These are phyloP conservation scores for Candida piceae DNA, from an alignment of 805 yeast genomes.

Conservation along the genomic window DNA sequence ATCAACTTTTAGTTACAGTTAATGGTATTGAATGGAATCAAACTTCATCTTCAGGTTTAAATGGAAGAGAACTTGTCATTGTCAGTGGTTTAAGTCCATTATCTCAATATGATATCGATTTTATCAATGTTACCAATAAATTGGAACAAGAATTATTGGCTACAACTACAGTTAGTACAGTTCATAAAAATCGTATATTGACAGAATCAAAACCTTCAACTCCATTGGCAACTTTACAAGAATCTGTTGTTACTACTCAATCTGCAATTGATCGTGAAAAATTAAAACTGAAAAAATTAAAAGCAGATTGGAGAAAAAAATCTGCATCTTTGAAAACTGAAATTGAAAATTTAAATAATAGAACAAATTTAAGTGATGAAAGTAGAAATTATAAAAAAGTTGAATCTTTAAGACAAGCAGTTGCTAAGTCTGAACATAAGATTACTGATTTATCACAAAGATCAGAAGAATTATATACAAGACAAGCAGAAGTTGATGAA, in stretches of 20 bases:
- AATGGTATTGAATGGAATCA: slow-evolving; percentile 71
- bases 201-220: slow-evolving; percentile 35
- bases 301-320: slow-evolving; percentile 54
- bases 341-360: slow-evolving; percentile 46
- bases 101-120: slow-evolving; percentile 57
- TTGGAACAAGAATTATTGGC: slow-evolving; percentile 28
- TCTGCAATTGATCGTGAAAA: slow-evolving; percentile 55
- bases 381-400: slow-evolving; percentile 50
- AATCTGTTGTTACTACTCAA: slow-evolving; percentile 60
- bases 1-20: slow-evolving; percentile 43
- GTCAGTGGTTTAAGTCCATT: slow-evolving; percentile 62
- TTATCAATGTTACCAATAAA: slow-evolving; percentile 31
- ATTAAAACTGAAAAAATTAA: slow-evolving; percentile 48
- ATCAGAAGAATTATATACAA: slow-evolving; percentile 30
- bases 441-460: slow-evolving; percentile 32
- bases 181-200: slow-evolving; percentile 28
- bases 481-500: slow-evolving; percentile 36
- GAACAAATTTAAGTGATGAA: slow-evolving; percentile 47
- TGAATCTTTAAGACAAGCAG: slow-evolving; percentile 44
- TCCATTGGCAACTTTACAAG: slow-evolving; percentile 61
- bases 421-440: slow-evolving; percentile 34
- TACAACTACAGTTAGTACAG: slow-evolving; percentile 30
- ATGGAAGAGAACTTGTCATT: slow-evolving; percentile 46
- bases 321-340: slow-evolving; percentile 48
- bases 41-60: slow-evolving; percentile 45